A percentile compares a stretch with the other conserved stretches of the same genome.
phyloP scores from a whole-genome alignment of 257 asterid species.

The Solanum tarijense region DNA sequence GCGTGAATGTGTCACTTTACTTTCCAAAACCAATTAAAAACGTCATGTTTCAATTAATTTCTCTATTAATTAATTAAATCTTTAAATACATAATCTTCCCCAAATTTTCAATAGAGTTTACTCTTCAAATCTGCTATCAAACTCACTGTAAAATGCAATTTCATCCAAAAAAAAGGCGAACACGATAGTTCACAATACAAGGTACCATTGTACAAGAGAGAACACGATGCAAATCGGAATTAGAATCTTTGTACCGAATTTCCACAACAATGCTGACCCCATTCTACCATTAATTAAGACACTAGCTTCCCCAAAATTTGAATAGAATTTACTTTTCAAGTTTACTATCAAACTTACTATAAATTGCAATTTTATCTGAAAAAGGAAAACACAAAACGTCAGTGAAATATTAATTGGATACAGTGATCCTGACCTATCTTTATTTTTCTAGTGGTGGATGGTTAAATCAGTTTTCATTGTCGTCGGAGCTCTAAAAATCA shows the following conservation, averaged over 20 bases:
- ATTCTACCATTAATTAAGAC: too few relatives aligned
- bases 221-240: too few relatives aligned
- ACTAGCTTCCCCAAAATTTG: too few relatives aligned
- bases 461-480: conserved; percentile 51
- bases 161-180: not conserved
- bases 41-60: too few relatives aligned
- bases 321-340: conserved; percentile 2
- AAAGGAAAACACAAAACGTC: not conserved
- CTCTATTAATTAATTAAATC: too few relatives aligned
- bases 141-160: not conserved
- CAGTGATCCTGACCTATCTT: not conserved
- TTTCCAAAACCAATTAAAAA: too few relatives aligned
- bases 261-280: too few relatives aligned
- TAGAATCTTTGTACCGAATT: too few relatives aligned
- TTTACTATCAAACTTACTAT: not conserved
- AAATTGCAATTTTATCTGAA: not conserved
- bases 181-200: not conserved
- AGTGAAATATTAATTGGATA: not conserved
- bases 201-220: too few relatives aligned
- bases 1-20: too few relatives aligned
- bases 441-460: conserved; percentile 27
- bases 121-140: conserved; percentile 11
- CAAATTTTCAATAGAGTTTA: too few relatives aligned
- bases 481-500: conserved; percentile 10
- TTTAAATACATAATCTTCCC: too few relatives aligned